Conservation (phyloP, 352 stramenopile genomes). For the Globisporangium carolinianum region DNA sequence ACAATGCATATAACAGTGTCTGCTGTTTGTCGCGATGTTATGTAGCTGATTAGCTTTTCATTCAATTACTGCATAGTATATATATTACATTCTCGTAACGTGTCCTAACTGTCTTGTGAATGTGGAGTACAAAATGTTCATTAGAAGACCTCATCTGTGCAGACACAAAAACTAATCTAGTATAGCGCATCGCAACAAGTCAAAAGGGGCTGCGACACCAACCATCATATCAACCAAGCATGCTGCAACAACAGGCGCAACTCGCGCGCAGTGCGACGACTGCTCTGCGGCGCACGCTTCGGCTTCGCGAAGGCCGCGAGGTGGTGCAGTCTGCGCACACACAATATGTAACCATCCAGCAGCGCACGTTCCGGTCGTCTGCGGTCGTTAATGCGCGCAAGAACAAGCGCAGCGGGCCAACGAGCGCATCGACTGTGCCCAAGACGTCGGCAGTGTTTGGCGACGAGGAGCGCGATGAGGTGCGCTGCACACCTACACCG, state of each 20-base stretch:
- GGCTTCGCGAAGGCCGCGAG: too few species aligned
- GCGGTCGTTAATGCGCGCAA: conserved; percentile 25
- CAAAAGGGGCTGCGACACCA: neutral
- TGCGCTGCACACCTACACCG: conserved; percentile 2
- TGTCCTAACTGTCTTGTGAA: too few species aligned
- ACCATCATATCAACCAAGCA: neutral
- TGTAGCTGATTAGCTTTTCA: too few species aligned
- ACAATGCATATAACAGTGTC: too few species aligned
- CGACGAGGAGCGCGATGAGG: conserved; percentile 17
- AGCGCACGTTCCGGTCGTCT: conserved; percentile 36
- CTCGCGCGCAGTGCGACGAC: neutral
- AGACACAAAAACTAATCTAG: too few species aligned
- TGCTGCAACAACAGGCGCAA: neutral
- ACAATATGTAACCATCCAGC: neutral
- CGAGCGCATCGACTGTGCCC: conserved; percentile 3
- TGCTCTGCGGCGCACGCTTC: neutral
- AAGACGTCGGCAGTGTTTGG: conserved; percentile 22
- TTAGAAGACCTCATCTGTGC: too few species aligned
- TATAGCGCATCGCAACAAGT: too few species aligned
- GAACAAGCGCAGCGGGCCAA: conserved; percentile 28
- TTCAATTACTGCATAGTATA: too few species aligned
- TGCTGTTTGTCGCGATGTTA: too few species aligned
- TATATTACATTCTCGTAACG: too few species aligned
- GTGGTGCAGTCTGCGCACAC: neutral
- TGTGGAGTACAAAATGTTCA: too few species aligned